These are phyloP conservation scores for Fusarium brevicatenulatum DNA, from an alignment of 2,329 filamentous ascomycete species.

Conservation along the genomic window DNA sequence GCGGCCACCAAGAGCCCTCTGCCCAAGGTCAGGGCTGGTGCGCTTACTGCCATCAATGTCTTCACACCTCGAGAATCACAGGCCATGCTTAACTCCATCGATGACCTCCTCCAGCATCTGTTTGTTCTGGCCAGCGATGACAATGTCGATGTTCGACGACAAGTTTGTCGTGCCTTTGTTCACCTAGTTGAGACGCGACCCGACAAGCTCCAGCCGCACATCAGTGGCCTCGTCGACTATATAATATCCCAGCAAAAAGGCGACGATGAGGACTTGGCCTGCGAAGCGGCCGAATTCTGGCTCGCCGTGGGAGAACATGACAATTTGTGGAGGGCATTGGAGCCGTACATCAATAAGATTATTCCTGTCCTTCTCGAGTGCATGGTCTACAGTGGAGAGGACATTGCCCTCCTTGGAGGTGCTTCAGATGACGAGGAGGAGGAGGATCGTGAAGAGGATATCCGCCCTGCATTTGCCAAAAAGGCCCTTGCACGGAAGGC, in stretches of 20 bases:
- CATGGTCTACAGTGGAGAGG: conserved; percentile 97
- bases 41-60: conserved; percentile 87
- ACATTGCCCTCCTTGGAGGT: conserved; percentile 84
- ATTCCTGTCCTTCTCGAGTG: conserved; percentile 90
- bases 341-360: conserved; percentile 82
- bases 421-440: conserved; percentile 90
- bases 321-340: conserved; percentile 78
- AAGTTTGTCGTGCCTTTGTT: conserved; percentile 93
- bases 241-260: conserved; percentile 90
- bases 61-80: conserved; percentile 89
- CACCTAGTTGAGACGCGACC: conserved; percentile 90
- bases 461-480: conserved; percentile 92
- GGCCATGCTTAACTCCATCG: conserved; percentile 82
- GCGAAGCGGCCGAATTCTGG: conserved; percentile 98
- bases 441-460: conserved; percentile 89
- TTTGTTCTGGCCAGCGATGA: conserved; percentile 83
- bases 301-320: conserved; percentile 90
- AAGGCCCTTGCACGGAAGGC: conserved; percentile 67
- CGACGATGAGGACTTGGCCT: conserved; percentile 87
- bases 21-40: conserved; percentile 80
- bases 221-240: conserved; percentile 89
- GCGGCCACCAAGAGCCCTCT: conserved; percentile 82
- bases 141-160: conserved; percentile 84
- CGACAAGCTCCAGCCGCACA: conserved; percentile 89
- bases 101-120: conserved; percentile 82